Evolutionary conservation across 2,329 filamentous ascomycete species (phyloP).

Genomic region (Colletotrichum tropicale): DNA sequence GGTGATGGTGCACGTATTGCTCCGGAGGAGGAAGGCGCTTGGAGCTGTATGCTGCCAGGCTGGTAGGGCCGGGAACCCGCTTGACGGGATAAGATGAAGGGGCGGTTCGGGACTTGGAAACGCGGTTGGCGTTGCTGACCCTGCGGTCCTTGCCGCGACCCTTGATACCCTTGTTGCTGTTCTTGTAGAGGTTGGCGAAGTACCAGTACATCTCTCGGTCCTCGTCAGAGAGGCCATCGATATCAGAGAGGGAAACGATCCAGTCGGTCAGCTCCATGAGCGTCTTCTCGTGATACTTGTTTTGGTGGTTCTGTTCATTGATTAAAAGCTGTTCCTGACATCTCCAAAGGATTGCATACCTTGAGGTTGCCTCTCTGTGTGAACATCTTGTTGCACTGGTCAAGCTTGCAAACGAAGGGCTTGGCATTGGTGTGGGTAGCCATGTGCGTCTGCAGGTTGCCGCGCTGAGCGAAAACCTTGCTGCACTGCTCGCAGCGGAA

Average conservation of each 20-base stretch:
- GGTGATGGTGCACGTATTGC: constrained; percentile 17
- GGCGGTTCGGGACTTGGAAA: constrained; percentile 24
- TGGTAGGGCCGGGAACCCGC: constrained; percentile 10
- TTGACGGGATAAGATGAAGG: constrained; percentile 17
- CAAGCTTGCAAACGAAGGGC: constrained; percentile 80
- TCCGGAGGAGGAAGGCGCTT: constrained; percentile 15
- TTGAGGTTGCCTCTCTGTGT: constrained; percentile 93
- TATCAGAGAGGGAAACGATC: constrained; percentile 68
- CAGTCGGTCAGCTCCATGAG: constrained; percentile 72
- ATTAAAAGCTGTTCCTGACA: background rate
- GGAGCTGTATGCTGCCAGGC: constrained; percentile 18
- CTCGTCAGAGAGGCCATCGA: constrained; percentile 65
- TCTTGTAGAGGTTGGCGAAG: constrained; percentile 89
- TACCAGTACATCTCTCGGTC: constrained; percentile 85
- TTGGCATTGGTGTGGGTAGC: constrained; percentile 80
- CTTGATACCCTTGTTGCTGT: constrained; percentile 98
- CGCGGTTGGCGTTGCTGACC: constrained; percentile 44
- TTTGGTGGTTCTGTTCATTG: constrained; percentile 76
- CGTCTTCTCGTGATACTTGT: constrained; percentile 86
- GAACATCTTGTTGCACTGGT: constrained; percentile 86
- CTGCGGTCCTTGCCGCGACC: constrained; percentile 86
- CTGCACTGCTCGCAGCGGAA: constrained; percentile 81
- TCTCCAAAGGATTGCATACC: constrained; percentile 46
- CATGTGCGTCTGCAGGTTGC: constrained; percentile 84
- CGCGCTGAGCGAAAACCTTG: constrained; percentile 83